These are phyloP conservation scores for Coemansia sp. DNA, from an alignment of 192 early-diverging fungal species.

Conservation along the genomic window DNA sequence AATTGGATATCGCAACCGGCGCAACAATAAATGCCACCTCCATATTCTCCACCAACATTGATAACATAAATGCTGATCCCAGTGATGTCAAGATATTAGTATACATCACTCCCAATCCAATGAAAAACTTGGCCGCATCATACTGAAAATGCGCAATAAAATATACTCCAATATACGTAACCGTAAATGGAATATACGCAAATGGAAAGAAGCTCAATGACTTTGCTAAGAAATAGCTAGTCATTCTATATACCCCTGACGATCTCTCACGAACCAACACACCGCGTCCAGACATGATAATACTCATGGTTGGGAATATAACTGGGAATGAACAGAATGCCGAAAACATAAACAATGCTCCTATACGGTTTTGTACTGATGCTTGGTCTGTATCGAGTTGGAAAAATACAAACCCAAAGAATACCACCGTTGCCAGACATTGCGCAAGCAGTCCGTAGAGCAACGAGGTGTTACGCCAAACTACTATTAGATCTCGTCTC, in stretches of 20 bases:
- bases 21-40: slow-evolving; percentile 12
- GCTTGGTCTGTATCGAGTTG: slow-evolving; percentile 11
- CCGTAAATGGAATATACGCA: not conserved
- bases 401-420: slow-evolving; percentile 50
- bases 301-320: slow-evolving; percentile 36
- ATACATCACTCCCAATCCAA: not conserved
- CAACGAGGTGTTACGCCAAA: not conserved
- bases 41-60: not conserved
- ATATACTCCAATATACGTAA: slow-evolving; percentile 3
- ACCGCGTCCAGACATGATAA: slow-evolving; percentile 19
- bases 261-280: slow-evolving; percentile 55
- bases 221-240: slow-evolving; percentile 54
- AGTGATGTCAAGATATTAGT: not conserved
- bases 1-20: not conserved
- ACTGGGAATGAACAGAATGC: slow-evolving; percentile 39
- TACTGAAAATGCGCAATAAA: slow-evolving; percentile 14
- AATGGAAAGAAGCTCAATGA: slow-evolving; percentile 37
- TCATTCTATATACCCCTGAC: slow-evolving; percentile 52
- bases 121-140: slow-evolving; percentile 7
- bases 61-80: slow-evolving; percentile 6
- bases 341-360: slow-evolving; percentile 14
- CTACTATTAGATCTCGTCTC: slow-evolving; percentile 2
- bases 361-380: too few relatives aligned
- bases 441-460: slow-evolving; percentile 1
- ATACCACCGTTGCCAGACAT: slow-evolving; percentile 12